phyloP scores from a whole-genome alignment of 768 basidiomycete genomes.

The Suillus occidentalis region DNA sequence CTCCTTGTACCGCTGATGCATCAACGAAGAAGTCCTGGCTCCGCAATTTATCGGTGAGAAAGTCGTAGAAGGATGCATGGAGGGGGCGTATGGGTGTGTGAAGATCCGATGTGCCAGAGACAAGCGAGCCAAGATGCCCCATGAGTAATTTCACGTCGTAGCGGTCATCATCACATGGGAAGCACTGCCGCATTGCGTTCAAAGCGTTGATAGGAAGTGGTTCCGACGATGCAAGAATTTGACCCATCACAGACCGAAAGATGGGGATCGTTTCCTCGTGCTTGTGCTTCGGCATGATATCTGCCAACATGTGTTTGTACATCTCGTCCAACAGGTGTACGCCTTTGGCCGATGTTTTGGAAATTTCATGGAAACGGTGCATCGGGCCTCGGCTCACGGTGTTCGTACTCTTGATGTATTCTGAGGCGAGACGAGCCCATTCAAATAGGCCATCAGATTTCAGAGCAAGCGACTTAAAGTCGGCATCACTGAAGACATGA shows the following conservation, averaged over 20 bases:
- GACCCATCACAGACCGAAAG: slow-evolving; percentile 7
- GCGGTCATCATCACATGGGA: slow-evolving; percentile 19
- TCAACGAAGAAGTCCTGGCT: slow-evolving; percentile 15
- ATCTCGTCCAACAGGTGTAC: slow-evolving; percentile 5
- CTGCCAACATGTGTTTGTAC: background rate
- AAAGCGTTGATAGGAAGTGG: slow-evolving; percentile 1
- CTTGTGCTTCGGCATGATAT: background rate
- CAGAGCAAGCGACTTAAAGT: background rate
- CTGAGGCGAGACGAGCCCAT: slow-evolving; percentile 12
- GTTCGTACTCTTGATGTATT: slow-evolving; percentile 3
- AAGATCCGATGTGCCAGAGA: slow-evolving; percentile 1
- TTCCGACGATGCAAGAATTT: background rate
- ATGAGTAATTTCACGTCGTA: slow-evolving; percentile 10
- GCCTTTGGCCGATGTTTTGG: background rate
- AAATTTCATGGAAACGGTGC: background rate
- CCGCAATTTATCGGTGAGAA: slow-evolving; percentile 14
- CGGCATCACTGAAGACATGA: background rate
- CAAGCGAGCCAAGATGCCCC: background rate
- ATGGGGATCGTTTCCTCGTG: background rate
- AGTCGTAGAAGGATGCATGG: slow-evolving; percentile 31
- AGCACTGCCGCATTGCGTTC: background rate
- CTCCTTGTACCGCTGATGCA: background rate
- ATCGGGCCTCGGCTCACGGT: background rate
- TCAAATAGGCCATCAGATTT: slow-evolving; percentile 11
- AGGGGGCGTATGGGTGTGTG: slow-evolving; percentile 16